Conservation (phyloP, 2,329 filamentous ascomycete genomes). For the Pestalotiopsis sp. region DNA sequence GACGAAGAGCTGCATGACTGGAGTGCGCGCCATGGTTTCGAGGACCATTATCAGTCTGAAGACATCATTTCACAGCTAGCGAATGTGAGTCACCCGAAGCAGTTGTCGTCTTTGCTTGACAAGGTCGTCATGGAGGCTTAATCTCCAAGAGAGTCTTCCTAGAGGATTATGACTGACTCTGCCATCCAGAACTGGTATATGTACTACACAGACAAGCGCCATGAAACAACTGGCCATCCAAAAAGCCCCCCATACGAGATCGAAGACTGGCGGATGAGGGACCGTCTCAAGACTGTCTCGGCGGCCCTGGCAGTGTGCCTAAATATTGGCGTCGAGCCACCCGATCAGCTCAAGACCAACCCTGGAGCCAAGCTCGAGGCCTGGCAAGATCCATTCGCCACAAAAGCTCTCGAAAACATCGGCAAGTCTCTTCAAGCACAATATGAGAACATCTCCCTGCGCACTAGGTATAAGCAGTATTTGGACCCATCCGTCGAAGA, state of each 20-base stretch:
- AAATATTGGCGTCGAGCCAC: slow-evolving; percentile 96
- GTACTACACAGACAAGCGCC: slow-evolving; percentile 98
- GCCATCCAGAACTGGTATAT: slow-evolving; percentile 87
- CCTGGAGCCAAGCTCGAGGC: slow-evolving; percentile 94
- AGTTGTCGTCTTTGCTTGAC: neutral
- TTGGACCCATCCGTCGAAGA: slow-evolving; percentile 96
- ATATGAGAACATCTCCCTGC: slow-evolving; percentile 92
- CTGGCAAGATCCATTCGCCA: slow-evolving; percentile 89
- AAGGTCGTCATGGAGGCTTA: neutral
- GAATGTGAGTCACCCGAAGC: slow-evolving; percentile 60
- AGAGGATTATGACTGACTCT: neutral
- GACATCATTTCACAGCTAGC: slow-evolving; percentile 86
- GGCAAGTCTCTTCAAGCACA: slow-evolving; percentile 95
- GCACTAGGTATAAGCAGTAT: slow-evolving; percentile 97
- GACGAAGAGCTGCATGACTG: slow-evolving; percentile 54
- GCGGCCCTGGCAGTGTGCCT: slow-evolving; percentile 92
- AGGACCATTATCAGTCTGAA: slow-evolving; percentile 88
- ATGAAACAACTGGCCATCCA: slow-evolving; percentile 90
- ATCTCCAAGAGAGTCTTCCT: neutral
- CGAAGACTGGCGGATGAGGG: slow-evolving; percentile 97
- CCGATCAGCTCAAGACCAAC: slow-evolving; percentile 93
- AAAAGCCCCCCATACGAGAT: slow-evolving; percentile 68
- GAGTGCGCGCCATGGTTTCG: slow-evolving; percentile 82
- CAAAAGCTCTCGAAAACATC: slow-evolving; percentile 90
- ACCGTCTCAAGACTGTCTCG: slow-evolving; percentile 94